Conservation (phyloP, 306 rosid species). For the Glycine latifolia region DNA sequence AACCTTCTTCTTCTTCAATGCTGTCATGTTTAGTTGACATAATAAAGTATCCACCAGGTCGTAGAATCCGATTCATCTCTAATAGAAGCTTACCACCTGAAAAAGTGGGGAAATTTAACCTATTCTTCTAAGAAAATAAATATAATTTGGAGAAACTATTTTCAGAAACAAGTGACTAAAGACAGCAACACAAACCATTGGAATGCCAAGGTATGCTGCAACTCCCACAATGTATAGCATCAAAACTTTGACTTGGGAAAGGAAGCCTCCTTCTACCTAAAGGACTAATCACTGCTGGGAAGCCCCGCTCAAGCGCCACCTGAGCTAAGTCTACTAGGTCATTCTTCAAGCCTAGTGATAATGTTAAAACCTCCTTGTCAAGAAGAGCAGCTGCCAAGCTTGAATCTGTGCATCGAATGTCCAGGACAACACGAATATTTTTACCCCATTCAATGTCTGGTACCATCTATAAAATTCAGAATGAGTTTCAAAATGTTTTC, state of each 20-base stretch:
- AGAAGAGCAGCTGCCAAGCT: conserved; percentile 77
- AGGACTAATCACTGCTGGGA: conserved; percentile 78
- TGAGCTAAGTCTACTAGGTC: conserved; percentile 93
- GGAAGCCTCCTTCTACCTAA: conserved; percentile 82
- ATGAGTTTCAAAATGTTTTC: conserved; percentile 41
- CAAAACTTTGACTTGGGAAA: conserved; percentile 87
- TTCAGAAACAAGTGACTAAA: neutral
- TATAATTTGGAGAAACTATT: conserved; percentile 10
- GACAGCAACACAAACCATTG: conserved; percentile 61
- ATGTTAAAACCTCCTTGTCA: conserved; percentile 79
- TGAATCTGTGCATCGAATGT: conserved; percentile 80
- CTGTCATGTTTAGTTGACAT: conserved; percentile 81
- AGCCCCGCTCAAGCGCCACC: conserved; percentile 91
- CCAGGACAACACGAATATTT: conserved; percentile 84
- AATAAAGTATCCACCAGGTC: conserved; percentile 89
- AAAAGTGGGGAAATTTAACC: conserved; percentile 19
- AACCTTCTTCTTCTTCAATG: conserved; percentile 95
- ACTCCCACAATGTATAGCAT: conserved; percentile 84
- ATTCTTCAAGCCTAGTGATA: conserved; percentile 88
- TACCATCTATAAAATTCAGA: conserved; percentile 78
- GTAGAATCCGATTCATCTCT: conserved; percentile 90
- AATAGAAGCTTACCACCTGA: conserved; percentile 89
- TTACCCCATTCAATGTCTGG: conserved; percentile 99
- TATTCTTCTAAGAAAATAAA: conserved; percentile 17
- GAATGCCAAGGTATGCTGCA: conserved; percentile 89